Evolutionary conservation across 257 asterid species (phyloP).

Genomic region (Apocynum venetum): DNA sequence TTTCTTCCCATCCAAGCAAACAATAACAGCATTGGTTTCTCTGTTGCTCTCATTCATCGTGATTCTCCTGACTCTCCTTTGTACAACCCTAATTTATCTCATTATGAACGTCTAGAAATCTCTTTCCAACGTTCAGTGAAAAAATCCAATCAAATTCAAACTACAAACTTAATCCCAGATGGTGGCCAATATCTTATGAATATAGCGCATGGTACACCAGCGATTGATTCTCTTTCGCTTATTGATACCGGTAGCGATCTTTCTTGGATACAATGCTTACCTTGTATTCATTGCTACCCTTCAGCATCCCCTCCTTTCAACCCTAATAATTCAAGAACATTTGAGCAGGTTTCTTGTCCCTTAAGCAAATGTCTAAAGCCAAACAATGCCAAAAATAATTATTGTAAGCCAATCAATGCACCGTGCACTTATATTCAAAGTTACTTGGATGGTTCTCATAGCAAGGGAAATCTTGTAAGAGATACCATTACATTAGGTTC

Average conservation of each 20-base stretch:
- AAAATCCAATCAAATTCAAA: too few relatives aligned
- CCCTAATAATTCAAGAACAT: neutral
- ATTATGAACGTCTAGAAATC: too few relatives aligned
- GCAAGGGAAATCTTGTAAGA: conserved; percentile 19
- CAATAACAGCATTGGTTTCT: too few relatives aligned
- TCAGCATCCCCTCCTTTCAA: neutral
- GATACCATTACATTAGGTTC: conserved; percentile 32
- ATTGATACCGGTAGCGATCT: neutral
- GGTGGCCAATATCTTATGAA: neutral
- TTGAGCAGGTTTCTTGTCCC: neutral
- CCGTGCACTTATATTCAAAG: neutral
- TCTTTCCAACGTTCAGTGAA: too few relatives aligned
- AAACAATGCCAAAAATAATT: too few relatives aligned
- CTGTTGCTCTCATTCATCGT: too few relatives aligned
- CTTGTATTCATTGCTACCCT: neutral
- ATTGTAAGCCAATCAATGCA: too few relatives aligned
- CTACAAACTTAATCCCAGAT: neutral
- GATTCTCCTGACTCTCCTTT: too few relatives aligned
- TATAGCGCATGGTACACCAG: neutral
- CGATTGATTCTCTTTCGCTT: neutral
- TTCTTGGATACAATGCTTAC: neutral
- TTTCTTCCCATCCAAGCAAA: too few relatives aligned
- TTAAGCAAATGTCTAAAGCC: neutral
- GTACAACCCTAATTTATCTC: too few relatives aligned
- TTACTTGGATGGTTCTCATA: conserved; percentile 25